Conservation (phyloP, 2,329 filamentous ascomycete genomes). For the Colletotrichum cuscutae region DNA sequence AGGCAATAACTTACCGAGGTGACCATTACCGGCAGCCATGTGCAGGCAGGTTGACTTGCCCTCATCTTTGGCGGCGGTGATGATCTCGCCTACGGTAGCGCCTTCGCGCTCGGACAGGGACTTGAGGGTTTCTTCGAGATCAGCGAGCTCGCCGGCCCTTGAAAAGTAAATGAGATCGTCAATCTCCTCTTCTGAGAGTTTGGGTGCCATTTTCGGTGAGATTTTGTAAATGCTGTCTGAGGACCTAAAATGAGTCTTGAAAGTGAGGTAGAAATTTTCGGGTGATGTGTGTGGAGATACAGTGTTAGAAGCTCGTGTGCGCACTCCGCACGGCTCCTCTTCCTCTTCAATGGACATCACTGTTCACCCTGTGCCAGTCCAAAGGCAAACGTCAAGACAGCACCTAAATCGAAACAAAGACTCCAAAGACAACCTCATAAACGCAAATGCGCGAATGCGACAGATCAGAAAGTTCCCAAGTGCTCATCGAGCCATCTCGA, state of each 20-base stretch:
- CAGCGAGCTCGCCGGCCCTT: slow-evolving; percentile 78
- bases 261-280: slow-evolving; percentile 34
- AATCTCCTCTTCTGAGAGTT: slow-evolving; percentile 80
- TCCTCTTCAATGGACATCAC: not conserved
- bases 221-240: slow-evolving; percentile 1
- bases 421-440: no score
- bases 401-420: not conserved
- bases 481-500: slow-evolving; percentile 60
- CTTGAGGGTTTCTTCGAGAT: slow-evolving; percentile 70
- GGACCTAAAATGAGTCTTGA: slow-evolving; percentile 8
- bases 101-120: slow-evolving; percentile 71
- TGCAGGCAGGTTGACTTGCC: slow-evolving; percentile 86
- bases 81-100: slow-evolving; percentile 68
- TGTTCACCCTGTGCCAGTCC: not conserved
- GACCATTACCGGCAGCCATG: slow-evolving; percentile 93
- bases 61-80: slow-evolving; percentile 77
- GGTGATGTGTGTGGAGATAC: slow-evolving; percentile 32
- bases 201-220: slow-evolving; percentile 54
- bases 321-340: slow-evolving; percentile 25
- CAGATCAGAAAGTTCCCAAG: slow-evolving; percentile 39
- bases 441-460: rapidly evolving
- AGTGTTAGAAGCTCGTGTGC: slow-evolving; percentile 1
- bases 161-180: slow-evolving; percentile 93
- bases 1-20: slow-evolving; percentile 68
- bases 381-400: not conserved